phyloP scores from a whole-genome alignment of 2,329 filamentous ascomycete genomes.

The Aspergillus vadensis region DNA sequence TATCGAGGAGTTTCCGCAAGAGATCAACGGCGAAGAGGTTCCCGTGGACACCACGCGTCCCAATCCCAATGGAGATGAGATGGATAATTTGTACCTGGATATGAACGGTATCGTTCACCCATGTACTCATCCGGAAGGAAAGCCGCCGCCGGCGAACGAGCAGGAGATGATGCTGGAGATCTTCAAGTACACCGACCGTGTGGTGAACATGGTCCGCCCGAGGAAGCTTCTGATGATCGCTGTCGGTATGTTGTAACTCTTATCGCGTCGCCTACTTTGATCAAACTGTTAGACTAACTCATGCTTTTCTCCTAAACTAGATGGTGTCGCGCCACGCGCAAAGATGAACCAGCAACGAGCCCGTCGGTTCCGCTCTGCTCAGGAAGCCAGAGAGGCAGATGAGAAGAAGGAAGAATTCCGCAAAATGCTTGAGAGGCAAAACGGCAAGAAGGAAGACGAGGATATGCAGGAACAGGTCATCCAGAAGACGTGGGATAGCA shows the following conservation, averaged over 20 bases:
- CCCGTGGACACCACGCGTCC: slow-evolving; percentile 81
- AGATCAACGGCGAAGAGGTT: slow-evolving; percentile 79
- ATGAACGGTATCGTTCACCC: slow-evolving; percentile 99
- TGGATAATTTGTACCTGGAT: slow-evolving; percentile 96
- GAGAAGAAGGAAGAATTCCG: slow-evolving; percentile 85
- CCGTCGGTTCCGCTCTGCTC: slow-evolving; percentile 88
- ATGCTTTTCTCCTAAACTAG: slow-evolving; percentile 48
- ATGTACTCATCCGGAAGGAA: slow-evolving; percentile 95
- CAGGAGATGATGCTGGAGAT: slow-evolving; percentile 99
- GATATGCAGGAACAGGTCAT: slow-evolving; percentile 62
- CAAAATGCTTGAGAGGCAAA: slow-evolving; percentile 79
- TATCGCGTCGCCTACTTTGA: neutral
- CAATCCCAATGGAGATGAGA: slow-evolving; percentile 96
- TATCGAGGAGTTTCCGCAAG: slow-evolving; percentile 78
- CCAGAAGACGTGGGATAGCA: slow-evolving; percentile 91
- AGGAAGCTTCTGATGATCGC: slow-evolving; percentile 97
- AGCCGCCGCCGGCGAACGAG: slow-evolving; percentile 85
- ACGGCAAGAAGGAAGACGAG: slow-evolving; percentile 63
- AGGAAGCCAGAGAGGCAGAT: slow-evolving; percentile 92
- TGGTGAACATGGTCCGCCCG: slow-evolving; percentile 97
- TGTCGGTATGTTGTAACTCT: slow-evolving; percentile 62
- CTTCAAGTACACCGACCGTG: slow-evolving; percentile 97
- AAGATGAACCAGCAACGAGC: slow-evolving; percentile 99
- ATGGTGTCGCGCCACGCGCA: slow-evolving; percentile 93
- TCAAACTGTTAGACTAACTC: slow-evolving; percentile 3